Percentiles rank a stretch among this genome's conserved stretches.
Evolutionary conservation across 108 stramenopile genomes (phyloP).

Genomic region (Discostella stelligeroides): DNA sequence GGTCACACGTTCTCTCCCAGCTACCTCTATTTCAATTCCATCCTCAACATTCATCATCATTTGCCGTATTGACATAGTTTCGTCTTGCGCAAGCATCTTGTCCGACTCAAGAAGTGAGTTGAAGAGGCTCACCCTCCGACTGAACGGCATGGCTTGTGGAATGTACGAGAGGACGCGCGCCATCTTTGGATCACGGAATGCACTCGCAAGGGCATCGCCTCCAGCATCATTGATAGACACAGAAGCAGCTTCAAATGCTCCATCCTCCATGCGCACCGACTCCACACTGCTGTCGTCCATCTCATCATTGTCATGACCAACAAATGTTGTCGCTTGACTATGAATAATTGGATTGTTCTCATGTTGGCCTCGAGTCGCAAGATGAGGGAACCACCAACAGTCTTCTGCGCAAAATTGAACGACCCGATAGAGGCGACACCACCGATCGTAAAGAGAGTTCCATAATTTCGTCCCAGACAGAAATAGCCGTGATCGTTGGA

Average conservation of each 20-base stretch:
- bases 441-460: slow-evolving; percentile 84
- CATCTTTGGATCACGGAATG: slow-evolving; percentile 84
- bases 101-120: slow-evolving; percentile 71
- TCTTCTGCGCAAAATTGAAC: slow-evolving; percentile 75
- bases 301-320: slow-evolving; percentile 37
- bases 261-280: slow-evolving; percentile 26
- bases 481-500: slow-evolving; percentile 54
- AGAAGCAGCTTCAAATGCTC: slow-evolving; percentile 7
- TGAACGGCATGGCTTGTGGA: slow-evolving; percentile 87
- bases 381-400: slow-evolving; percentile 76
- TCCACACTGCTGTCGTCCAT: slow-evolving; percentile 40
- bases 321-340: slow-evolving; percentile 40
- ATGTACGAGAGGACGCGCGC: slow-evolving; percentile 80
- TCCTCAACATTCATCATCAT: slow-evolving; percentile 48
- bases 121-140: slow-evolving; percentile 79
- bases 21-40: slow-evolving; percentile 44
- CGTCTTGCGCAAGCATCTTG: slow-evolving; percentile 58
- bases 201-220: slow-evolving; percentile 69
- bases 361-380: slow-evolving; percentile 51
- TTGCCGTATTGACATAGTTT: slow-evolving; percentile 30
- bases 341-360: slow-evolving; percentile 54
- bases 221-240: slow-evolving; percentile 48
- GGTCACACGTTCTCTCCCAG: slow-evolving; percentile 62
- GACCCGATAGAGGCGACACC: slow-evolving; percentile 72
- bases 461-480: slow-evolving; percentile 84